Conservation (phyloP, 2,329 filamentous ascomycete species). For the Alternaria burnsii region DNA sequence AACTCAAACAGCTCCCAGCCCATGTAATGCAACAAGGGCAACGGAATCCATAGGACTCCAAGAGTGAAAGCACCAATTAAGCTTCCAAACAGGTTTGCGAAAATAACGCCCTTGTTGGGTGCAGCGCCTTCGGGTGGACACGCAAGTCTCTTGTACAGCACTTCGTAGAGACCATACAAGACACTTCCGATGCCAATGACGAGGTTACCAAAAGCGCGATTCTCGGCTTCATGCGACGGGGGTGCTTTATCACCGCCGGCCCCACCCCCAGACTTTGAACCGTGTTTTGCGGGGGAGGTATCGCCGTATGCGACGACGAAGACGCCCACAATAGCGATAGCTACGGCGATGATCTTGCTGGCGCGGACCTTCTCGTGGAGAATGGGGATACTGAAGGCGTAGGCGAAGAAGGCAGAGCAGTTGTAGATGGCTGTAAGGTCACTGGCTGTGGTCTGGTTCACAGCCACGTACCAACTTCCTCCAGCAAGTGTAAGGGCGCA, state of each 20-base stretch:
- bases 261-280: slow-evolving; percentile 64
- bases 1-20: slow-evolving; percentile 85
- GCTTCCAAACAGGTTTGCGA: slow-evolving; percentile 90
- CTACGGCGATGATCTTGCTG: slow-evolving; percentile 87
- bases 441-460: slow-evolving; percentile 89
- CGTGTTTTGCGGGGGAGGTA: slow-evolving; percentile 62
- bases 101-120: slow-evolving; percentile 89
- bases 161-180: slow-evolving; percentile 96
- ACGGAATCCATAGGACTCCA: slow-evolving; percentile 86
- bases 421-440: slow-evolving; percentile 99
- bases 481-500: slow-evolving; percentile 88
- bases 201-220: slow-evolving; percentile 83
- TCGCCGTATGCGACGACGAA: slow-evolving; percentile 96
- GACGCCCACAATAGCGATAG: slow-evolving; percentile 87
- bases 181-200: slow-evolving; percentile 91
- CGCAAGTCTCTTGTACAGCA: slow-evolving; percentile 91
- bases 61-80: slow-evolving; percentile 89
- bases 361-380: slow-evolving; percentile 83
- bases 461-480: slow-evolving; percentile 93
- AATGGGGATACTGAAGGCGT: slow-evolving; percentile 92
- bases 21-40: slow-evolving; percentile 81
- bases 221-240: slow-evolving; percentile 64
- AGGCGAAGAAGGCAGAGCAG: slow-evolving; percentile 98
- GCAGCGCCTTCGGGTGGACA: slow-evolving; percentile 91
- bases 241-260: slow-evolving; percentile 59